Conservation (phyloP, 2,329 filamentous ascomycete genomes). For the Sporothrix pseudoabietina region DNA sequence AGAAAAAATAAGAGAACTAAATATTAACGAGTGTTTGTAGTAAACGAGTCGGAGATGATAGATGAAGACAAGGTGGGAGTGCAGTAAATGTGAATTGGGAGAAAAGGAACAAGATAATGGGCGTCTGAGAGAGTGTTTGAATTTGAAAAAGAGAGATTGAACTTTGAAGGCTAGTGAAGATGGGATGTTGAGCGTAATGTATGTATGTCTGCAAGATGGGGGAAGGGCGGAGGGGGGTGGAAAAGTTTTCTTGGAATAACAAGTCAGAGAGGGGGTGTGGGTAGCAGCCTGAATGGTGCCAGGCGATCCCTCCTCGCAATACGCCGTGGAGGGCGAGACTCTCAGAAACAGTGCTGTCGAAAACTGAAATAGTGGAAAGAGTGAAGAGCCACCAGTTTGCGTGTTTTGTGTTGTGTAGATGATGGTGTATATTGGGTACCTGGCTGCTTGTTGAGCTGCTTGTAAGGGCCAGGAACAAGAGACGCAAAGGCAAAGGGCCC, state of each 20-base stretch:
- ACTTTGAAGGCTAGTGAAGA: constrained; percentile 23
- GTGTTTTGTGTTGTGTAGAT: constrained; percentile 21
- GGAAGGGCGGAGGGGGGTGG: constrained; percentile 19
- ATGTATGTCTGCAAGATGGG: constrained; percentile 29
- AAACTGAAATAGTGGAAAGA: constrained; percentile 4
- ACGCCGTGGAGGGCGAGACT: constrained; percentile 12
- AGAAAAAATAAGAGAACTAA: neutral
- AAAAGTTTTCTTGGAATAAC: constrained; percentile 21
- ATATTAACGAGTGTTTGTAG: neutral
- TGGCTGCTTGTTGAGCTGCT: constrained; percentile 26
- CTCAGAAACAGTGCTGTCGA: constrained; percentile 20
- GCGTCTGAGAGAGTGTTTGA: constrained; percentile 18
- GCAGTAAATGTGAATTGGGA: constrained; percentile 8
- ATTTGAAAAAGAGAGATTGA: constrained; percentile 7
- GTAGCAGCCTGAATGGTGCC: constrained; percentile 16
- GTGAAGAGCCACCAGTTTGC: constrained; percentile 21
- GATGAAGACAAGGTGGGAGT: neutral
- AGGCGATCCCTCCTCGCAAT: constrained; percentile 18
- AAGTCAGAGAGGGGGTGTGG: constrained; percentile 22
- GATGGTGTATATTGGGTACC: constrained; percentile 27
- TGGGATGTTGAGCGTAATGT: constrained; percentile 22
- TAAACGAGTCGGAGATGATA: neutral
- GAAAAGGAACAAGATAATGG: neutral
- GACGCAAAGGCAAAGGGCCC: neutral
- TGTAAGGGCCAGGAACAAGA: constrained; percentile 27